Evolutionary conservation across 2,329 filamentous ascomycete species (phyloP), one percentile per base, ranked within the genome.

Genomic region (Dactylellina parvicollis): DNA sequence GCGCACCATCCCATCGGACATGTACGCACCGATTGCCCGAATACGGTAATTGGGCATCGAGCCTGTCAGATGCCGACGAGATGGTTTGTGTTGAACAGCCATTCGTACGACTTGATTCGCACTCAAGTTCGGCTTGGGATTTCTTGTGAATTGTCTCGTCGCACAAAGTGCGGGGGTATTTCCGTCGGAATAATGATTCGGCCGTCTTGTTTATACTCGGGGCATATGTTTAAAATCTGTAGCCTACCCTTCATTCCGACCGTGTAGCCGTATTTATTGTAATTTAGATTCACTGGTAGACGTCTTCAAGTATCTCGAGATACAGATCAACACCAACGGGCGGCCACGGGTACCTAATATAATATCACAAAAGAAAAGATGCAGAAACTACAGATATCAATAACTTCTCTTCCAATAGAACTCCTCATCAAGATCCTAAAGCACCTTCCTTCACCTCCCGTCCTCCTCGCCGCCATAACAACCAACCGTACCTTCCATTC

Each of bases 341-440:
- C n/a, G n/a, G n/a, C n/a, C n/a, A n/a, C n/a, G n/a, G 12, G 12
- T 32, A 32, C 12, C 12, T 38, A 14, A 49, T 28, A 28, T 14
- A 49, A n/a, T 28, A 49, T 26, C 28, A 9, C n/a, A n/a, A 47
- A 38, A 9, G 22, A 18, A n/a, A 12, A 38, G 16, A n/a, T 16
- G 9, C 14, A n/a, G 8, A 34, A 16, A 18, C 10, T 24, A 18
- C 24, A 36, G 4, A 60, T 69, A 12, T 26, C 55, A 5, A n/a
- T n/a, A n/a, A n/a, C n/a, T n/a, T 46, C 46, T 14, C 64, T 69
- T 36, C 66, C 66, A 24, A 62, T 71, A 47, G 66, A 71, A 46
- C 57, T 71, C 10, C 66, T 47, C 3, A 71, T 71, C 49, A 61
- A 61, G 20, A 56, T 71, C 26, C 50, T 71, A 22, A 24, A 62